Evolutionary conservation across 139 green algal species (phyloP).

Genomic region (Tetraselmis chui): DNA sequence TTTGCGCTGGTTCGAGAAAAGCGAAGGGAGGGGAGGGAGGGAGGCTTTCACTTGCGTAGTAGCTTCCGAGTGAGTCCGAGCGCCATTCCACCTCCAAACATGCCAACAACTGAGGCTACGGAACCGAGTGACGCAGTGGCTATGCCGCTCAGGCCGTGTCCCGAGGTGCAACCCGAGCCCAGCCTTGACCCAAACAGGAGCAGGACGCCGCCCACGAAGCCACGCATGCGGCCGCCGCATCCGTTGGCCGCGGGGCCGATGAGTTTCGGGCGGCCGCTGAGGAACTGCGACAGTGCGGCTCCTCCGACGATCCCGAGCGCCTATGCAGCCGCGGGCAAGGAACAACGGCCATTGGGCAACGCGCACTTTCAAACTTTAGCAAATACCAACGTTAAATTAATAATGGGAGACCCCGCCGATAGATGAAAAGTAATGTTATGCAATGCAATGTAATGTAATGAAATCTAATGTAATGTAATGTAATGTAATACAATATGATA

Average conservation of each 20-base stretch:
- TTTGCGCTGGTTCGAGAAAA: no score
- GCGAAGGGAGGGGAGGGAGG: no score
- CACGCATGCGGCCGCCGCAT: neutral
- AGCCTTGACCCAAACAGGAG: neutral
- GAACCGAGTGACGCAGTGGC: neutral
- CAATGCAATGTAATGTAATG: no score
- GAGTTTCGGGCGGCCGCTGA: neutral
- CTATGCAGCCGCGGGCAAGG: no score
- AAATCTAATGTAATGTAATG: no score
- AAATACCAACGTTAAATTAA: no score
- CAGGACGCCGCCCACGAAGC: neutral
- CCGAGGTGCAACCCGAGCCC: neutral
- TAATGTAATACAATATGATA: no score
- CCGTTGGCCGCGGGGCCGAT: neutral
- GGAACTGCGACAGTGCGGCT: neutral
- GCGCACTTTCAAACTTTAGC: no score
- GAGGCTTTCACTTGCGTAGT: neutral
- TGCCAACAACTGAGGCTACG: neutral
- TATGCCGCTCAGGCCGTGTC: conserved; percentile 3
- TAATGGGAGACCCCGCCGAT: no score
- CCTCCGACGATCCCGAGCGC: neutral
- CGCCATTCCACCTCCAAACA: conserved; percentile 4
- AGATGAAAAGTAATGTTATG: no score
- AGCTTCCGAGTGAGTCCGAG: neutral
- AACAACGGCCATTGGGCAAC: no score